These are phyloP conservation scores for Pichia californica DNA, from an alignment of 805 yeast species.

Conservation along the genomic window DNA sequence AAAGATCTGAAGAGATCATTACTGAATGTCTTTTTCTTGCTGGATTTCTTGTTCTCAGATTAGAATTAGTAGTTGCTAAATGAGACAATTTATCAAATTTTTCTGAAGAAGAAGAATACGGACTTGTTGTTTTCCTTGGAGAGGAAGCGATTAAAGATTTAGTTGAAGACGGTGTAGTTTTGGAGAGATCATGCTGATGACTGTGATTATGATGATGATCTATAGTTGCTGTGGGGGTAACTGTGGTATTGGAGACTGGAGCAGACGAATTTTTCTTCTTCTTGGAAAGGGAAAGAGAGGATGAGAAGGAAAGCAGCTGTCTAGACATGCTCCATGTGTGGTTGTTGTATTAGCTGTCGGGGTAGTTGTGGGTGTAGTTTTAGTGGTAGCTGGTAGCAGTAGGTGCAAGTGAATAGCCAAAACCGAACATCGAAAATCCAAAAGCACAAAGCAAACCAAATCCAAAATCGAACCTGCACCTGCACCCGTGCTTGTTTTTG, in stretches of 20 bases:
- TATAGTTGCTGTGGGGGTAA: not conserved
- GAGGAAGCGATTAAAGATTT: no score
- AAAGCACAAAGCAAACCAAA: no score
- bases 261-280: not conserved
- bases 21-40: constrained; percentile 5
- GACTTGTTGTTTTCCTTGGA: not conserved
- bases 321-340: not conserved
- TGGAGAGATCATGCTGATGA: not conserved
- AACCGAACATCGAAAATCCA: no score
- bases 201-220: not conserved
- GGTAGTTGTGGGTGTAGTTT: no score
- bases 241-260: not conserved
- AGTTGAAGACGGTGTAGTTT: not conserved
- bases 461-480: no score
- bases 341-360: no score
- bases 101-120: constrained; percentile 1
- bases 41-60: constrained; percentile 3
- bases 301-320: not conserved
- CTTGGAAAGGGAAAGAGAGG: not conserved
- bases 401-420: no score
- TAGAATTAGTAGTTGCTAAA: not conserved
- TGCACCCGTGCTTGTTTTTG: no score
- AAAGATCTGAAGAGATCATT: not conserved
- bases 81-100: not conserved
- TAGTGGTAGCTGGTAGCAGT: no score